Evolutionary conservation across 2,329 filamentous ascomycete species (phyloP).

Genomic region (Aspergillus versicolor): DNA sequence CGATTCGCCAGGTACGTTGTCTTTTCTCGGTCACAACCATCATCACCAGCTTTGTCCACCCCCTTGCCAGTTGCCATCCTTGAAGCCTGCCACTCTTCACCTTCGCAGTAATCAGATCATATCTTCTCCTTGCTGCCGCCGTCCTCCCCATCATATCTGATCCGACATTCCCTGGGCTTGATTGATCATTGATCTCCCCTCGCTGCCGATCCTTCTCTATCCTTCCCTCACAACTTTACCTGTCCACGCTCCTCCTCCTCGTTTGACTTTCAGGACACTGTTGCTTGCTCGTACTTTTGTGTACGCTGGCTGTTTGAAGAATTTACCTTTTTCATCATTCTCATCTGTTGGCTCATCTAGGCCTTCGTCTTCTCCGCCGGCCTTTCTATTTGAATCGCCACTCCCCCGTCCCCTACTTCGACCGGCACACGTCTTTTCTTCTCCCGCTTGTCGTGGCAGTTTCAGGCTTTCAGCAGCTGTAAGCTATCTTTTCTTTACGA

Average conservation of each 20-base stretch:
- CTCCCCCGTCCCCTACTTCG: constrained; percentile 5
- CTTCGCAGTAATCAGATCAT: constrained; percentile 5
- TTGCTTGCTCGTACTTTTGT: too few species aligned
- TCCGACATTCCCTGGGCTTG: constrained; percentile 17
- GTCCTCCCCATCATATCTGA: constrained; percentile 23
- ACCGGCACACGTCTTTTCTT: not conserved
- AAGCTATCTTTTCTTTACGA: not conserved
- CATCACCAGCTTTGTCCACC: not conserved
- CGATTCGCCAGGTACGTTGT: constrained; percentile 6
- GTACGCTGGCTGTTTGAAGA: too few species aligned
- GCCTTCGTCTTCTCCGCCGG: constrained; percentile 4
- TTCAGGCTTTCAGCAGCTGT: not conserved
- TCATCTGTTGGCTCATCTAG: constrained; percentile 9
- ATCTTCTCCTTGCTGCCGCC: constrained; percentile 9
- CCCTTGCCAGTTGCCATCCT: not conserved
- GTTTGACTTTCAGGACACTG: not conserved
- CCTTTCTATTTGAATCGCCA: constrained; percentile 15
- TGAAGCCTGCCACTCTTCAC: not conserved
- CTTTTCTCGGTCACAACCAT: constrained; percentile 10
- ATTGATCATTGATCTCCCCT: constrained; percentile 21
- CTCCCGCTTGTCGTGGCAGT: not conserved
- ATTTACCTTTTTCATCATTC: constrained; percentile 1
- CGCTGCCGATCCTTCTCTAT: constrained; percentile 17
- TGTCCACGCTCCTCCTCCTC: constrained; percentile 10
- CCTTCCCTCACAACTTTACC: constrained; percentile 8